Evolutionary conservation across 257 asterid genomes (phyloP).

Genomic region (Gentiana straminea): DNA sequence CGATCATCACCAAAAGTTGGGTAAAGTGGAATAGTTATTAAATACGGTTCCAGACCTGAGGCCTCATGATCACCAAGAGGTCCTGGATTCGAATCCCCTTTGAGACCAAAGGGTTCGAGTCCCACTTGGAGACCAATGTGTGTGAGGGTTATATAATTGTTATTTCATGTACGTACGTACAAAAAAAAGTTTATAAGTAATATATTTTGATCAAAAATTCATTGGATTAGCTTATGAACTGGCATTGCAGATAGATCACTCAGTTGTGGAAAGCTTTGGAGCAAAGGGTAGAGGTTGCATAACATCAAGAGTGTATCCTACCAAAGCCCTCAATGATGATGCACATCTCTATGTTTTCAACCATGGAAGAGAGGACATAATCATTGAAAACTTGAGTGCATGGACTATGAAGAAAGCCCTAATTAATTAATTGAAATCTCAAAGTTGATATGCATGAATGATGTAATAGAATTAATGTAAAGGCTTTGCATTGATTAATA

Average conservation of each 20-base stretch:
- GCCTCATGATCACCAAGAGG: no score
- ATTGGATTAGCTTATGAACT: background rate
- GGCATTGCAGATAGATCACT: slow-evolving; percentile 20
- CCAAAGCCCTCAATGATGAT: slow-evolving; percentile 11
- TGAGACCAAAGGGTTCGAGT: background rate
- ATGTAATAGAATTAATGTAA: no score
- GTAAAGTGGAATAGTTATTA: background rate
- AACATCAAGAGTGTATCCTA: slow-evolving; percentile 26
- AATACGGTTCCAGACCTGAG: no score
- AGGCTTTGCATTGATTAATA: no score
- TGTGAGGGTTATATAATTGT: background rate
- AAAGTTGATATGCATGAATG: no score
- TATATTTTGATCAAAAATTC: background rate
- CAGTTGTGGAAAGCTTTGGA: slow-evolving; percentile 28
- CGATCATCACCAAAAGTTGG: background rate
- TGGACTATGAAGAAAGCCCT: slow-evolving; percentile 23
- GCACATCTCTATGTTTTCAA: slow-evolving; percentile 20
- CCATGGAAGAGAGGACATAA: slow-evolving; percentile 7
- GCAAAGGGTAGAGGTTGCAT: slow-evolving; percentile 24
- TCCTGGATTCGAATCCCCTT: no score
- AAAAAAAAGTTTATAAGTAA: no score
- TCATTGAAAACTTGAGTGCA: slow-evolving; percentile 16
- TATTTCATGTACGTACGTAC: background rate
- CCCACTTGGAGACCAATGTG: background rate
- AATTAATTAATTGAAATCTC: slow-evolving; percentile 3